Evolutionary conservation across 306 rosid genomes (phyloP).

Genomic region (Oemleria cerasiformis): DNA sequence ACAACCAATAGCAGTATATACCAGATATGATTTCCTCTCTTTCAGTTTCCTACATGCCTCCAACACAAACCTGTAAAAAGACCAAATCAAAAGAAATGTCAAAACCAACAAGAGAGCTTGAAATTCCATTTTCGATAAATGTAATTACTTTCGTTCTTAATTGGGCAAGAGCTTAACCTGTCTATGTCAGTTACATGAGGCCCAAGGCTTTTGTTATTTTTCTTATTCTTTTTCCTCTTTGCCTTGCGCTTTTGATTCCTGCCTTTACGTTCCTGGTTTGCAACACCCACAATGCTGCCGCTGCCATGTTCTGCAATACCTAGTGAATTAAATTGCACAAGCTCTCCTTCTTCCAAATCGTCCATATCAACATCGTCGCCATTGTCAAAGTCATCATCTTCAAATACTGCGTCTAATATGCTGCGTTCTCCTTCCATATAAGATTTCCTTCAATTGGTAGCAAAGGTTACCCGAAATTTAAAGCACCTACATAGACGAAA

Average conservation of each 20-base stretch:
- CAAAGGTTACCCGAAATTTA: neutral
- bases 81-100: constrained; percentile 15
- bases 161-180: constrained; percentile 42
- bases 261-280: constrained; percentile 30
- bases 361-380: constrained; percentile 75
- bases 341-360: constrained; percentile 85
- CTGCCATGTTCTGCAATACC: constrained; percentile 26
- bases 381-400: constrained; percentile 43
- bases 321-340: constrained; percentile 39
- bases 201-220: constrained; percentile 35
- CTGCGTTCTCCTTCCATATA: constrained; percentile 62
- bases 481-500: neutral
- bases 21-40: constrained; percentile 85
- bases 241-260: constrained; percentile 42
- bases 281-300: constrained; percentile 23
- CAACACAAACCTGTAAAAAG: constrained; percentile 66
- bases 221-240: constrained; percentile 66
- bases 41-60: constrained; percentile 61
- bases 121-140: neutral
- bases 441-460: constrained; percentile 11
- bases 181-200: constrained; percentile 41
- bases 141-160: neutral
- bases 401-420: constrained; percentile 59
- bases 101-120: constrained; percentile 16
- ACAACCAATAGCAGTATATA: constrained; percentile 86